phyloP scores from a whole-genome alignment of 257 asterid species.

The Nicotiana attenuata region DNA sequence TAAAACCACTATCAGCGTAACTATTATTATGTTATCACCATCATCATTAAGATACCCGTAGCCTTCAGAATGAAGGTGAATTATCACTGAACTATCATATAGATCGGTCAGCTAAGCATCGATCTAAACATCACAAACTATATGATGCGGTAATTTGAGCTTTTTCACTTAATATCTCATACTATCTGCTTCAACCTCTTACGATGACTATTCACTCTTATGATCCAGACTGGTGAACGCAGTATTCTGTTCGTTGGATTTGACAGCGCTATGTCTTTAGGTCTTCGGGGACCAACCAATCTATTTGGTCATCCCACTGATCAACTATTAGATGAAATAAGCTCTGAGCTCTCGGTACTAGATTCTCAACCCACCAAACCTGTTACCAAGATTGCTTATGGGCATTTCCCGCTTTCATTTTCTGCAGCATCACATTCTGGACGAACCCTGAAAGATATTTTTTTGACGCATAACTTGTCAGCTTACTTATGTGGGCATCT shows the following conservation, averaged over 20 bases:
- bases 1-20: background rate
- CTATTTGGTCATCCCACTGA: slow-evolving; percentile 96
- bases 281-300: slow-evolving; percentile 93
- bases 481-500: slow-evolving; percentile 92
- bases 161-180: background rate
- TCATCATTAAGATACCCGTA: background rate
- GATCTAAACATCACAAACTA: background rate
- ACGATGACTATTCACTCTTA: background rate
- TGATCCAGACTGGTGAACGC: slow-evolving; percentile 61
- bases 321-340: slow-evolving; percentile 53
- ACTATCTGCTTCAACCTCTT: background rate
- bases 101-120: background rate
- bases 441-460: slow-evolving; percentile 55
- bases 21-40: background rate
- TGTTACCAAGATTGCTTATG: slow-evolving; percentile 66
- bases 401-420: slow-evolving; percentile 93
- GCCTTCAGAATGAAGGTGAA: background rate
- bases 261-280: slow-evolving; percentile 68
- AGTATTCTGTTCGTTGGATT: slow-evolving; percentile 77
- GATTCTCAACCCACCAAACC: slow-evolving; percentile 45
- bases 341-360: slow-evolving; percentile 62
- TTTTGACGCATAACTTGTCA: slow-evolving; percentile 42
- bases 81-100: background rate
- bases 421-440: slow-evolving; percentile 76
- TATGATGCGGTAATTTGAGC: background rate